A percentile compares a stretch with the other conserved stretches of the same genome.
These are phyloP conservation scores for Staphylotrichum tortipilum DNA, from an alignment of 495 filamentous ascomycete species.

Conservation along the genomic window DNA sequence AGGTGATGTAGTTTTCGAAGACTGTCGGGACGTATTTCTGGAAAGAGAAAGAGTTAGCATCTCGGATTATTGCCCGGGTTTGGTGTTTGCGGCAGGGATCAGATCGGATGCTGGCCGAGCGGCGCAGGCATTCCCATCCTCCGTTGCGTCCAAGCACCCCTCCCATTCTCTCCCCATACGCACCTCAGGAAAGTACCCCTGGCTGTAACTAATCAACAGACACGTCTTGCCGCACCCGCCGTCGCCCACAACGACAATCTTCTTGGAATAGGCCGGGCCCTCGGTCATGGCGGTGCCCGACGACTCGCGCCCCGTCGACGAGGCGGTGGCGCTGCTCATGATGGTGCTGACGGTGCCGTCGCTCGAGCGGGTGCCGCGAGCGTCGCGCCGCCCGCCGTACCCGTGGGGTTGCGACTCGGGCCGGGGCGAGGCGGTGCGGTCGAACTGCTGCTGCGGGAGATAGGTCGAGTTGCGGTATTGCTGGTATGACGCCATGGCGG, in stretches of 20 bases:
- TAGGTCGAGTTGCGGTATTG: conserved; percentile 41
- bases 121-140: no score
- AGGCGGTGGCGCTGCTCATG: conserved; percentile 57
- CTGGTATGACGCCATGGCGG: conserved; percentile 37
- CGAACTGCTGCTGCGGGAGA: conserved; percentile 32
- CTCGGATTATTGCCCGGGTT: no score
- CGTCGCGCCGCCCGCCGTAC: conserved; percentile 31
- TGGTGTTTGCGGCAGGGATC: no score
- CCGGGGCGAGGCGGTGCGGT: conserved; percentile 31
- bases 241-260: conserved; percentile 96
- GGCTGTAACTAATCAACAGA: conserved; percentile 92
- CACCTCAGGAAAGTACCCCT: conserved; percentile 98
- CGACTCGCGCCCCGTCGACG: conserved; percentile 59
- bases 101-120: no score
- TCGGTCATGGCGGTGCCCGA: conserved; percentile 76
- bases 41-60: background rate
- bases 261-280: conserved; percentile 91
- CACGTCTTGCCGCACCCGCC: conserved; percentile 99
- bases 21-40: conserved; percentile 99
- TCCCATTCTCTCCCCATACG: conserved; percentile 8
- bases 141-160: no score
- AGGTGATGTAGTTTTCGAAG: conserved; percentile 99
- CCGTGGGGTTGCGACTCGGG: conserved; percentile 24
- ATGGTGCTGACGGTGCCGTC: conserved; percentile 77
- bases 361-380: conserved; percentile 40